Base-by-base conservation (phyloP, 345 rosid genomes). In the Rubroshorea leprosula region DNA sequence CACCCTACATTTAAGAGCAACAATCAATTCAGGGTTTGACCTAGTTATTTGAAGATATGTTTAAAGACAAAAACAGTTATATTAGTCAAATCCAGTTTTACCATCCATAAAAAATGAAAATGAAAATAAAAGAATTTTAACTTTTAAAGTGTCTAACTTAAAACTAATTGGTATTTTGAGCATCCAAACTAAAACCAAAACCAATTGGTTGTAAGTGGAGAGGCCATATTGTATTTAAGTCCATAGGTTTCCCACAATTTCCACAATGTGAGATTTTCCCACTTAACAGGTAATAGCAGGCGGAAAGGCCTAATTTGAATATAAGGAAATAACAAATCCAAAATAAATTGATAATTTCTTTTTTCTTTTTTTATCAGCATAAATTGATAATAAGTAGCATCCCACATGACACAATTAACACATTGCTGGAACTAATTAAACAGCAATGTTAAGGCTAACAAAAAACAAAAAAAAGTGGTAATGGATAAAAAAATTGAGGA, bases 1-100 rank as follows among this genome's bases (percentile, higher is more conserved):
- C 97, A 20, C 97, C 99, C 99, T 93, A 74, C 12, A 65, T 63
- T 21, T 43, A 13, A 38, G 15, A 15, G 44, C 9, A 45, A 35
- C 24, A 52, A 15, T 23, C 38, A 44, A 16, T 3, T 35, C 41
- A 35, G 41, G 41, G 7, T 8, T 2, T 35, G 7, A 35, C 41
- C 41, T 35, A 29, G 35, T 29, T 29, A 29, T 9, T 6, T 35
- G 12, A 2, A 35, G 3, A 25, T 18, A 26, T 35, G 29, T 14
- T 51, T 61, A 18, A 44, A 56, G 39, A 35, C 43, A 22, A 7
- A 50, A 29, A 47, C 23, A 48, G 15, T 7, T 5, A 22, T 6
- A 29, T 20, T 27, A 26, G 41, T 23, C 14, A 47, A 23, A 19
- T 25, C 15, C 47, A 51, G 16, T 45, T 51, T 57, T 55, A 35